A percentile compares a stretch with the other conserved stretches of the same genome.
phyloP scores from a whole-genome alignment of 2,329 filamentous ascomycete species.

The Aspergillus candidus region DNA sequence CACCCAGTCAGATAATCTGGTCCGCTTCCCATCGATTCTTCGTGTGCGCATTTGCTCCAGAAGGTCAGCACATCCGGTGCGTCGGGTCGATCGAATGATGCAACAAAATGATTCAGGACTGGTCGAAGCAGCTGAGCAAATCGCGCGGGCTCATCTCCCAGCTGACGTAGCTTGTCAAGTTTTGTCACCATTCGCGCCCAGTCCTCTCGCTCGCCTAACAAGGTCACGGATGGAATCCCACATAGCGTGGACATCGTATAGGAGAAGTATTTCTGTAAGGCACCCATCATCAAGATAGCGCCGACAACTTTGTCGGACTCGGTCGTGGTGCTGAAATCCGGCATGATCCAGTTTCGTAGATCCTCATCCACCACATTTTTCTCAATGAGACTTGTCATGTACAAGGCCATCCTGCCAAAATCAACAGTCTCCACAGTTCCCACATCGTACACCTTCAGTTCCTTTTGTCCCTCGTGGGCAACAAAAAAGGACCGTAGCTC shows the following conservation, averaged over 20 bases:
- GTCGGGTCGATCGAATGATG: constrained; percentile 7
- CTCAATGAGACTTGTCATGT: constrained; percentile 37
- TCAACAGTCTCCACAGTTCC: constrained; percentile 13
- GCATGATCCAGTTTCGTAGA: constrained; percentile 47
- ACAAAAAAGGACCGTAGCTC: constrained; percentile 42
- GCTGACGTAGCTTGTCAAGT: constrained; percentile 40
- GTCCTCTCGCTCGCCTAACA: constrained; percentile 45
- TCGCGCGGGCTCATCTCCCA: constrained; percentile 39
- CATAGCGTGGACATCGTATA: constrained; percentile 32
- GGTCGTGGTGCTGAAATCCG: constrained; percentile 48
- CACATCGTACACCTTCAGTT: constrained; percentile 27
- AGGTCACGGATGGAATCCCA: constrained; percentile 49
- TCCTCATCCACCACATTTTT: constrained; percentile 38
- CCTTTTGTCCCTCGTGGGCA: constrained; percentile 37
- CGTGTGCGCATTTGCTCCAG: constrained; percentile 14
- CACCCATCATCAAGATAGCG: constrained; percentile 47
- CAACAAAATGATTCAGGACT: constrained; percentile 43
- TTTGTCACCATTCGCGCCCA: constrained; percentile 40
- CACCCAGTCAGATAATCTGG: constrained; percentile 40
- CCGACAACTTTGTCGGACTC: constrained; percentile 40
- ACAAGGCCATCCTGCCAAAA: constrained; percentile 24
- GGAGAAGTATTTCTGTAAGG: constrained; percentile 46
- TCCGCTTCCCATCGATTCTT: constrained; percentile 19
- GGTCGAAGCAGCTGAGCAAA: constrained; percentile 40
- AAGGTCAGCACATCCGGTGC: constrained; percentile 2